Evolutionary conservation across 139 green algal genomes (phyloP).

Genomic region (Picochlorum costavermella): DNA sequence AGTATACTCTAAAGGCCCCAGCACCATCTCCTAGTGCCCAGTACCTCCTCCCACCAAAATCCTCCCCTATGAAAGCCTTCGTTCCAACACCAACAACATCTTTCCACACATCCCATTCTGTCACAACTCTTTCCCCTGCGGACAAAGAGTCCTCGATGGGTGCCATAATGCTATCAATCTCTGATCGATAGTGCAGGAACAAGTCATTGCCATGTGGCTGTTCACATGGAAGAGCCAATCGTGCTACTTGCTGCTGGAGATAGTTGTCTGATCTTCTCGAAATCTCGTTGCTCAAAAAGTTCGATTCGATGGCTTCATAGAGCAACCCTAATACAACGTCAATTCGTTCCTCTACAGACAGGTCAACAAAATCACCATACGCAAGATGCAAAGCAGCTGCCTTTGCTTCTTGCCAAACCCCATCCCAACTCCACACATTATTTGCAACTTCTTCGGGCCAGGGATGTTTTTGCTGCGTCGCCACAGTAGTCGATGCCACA

Average conservation of each 20-base stretch:
- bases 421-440: slow-evolving; percentile 12
- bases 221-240: too few species aligned
- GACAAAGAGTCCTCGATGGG: too few species aligned
- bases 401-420: slow-evolving; percentile 9
- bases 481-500: not conserved
- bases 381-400: slow-evolving; percentile 30
- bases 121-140: not conserved
- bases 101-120: not conserved
- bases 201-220: too few species aligned
- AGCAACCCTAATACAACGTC: slow-evolving; percentile 49
- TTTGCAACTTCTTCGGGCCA: slow-evolving; percentile 34
- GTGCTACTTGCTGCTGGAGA: not conserved
- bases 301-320: slow-evolving; percentile 45
- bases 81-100: slow-evolving; percentile 43
- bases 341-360: slow-evolving; percentile 42
- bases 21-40: slow-evolving; percentile 65
- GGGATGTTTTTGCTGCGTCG: slow-evolving; percentile 9
- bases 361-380: slow-evolving; percentile 53
- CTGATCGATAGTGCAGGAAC: too few species aligned
- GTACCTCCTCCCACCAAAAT: slow-evolving; percentile 57
- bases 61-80: slow-evolving; percentile 50
- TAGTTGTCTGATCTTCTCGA: slow-evolving; percentile 38
- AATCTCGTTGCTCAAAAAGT: slow-evolving; percentile 48
- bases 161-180: too few species aligned
- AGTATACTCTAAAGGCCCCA: slow-evolving; percentile 58